Percentiles rank a stretch among this genome's conserved stretches.
These are phyloP conservation scores for Mycosphaerella arachidis DNA, from an alignment of 2,329 filamentous ascomycete species.

Conservation along the genomic window DNA sequence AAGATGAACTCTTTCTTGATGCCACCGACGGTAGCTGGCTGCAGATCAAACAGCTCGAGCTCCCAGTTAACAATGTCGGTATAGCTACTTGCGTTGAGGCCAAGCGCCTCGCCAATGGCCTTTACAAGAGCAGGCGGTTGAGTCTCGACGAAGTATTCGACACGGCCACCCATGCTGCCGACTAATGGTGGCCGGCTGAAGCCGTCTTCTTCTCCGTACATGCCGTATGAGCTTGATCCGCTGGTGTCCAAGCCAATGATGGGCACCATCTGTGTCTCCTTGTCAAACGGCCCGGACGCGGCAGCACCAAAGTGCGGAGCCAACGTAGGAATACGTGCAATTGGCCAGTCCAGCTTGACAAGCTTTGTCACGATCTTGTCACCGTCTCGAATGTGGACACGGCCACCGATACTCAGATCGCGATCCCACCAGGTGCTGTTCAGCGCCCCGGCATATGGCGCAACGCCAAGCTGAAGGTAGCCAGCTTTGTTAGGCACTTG, in stretches of 20 bases:
- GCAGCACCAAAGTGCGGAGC: slow-evolving; percentile 88
- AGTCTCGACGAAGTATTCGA: slow-evolving; percentile 69
- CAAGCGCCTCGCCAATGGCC: slow-evolving; percentile 74
- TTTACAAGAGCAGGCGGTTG: slow-evolving; percentile 83
- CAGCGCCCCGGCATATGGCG: slow-evolving; percentile 83
- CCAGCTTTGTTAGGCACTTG: slow-evolving; percentile 79
- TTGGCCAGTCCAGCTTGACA: slow-evolving; percentile 90
- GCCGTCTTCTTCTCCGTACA: slow-evolving; percentile 15
- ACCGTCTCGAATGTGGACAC: slow-evolving; percentile 67
- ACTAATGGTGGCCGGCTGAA: slow-evolving; percentile 40
- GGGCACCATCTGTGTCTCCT: slow-evolving; percentile 89
- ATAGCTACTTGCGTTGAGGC: slow-evolving; percentile 56
- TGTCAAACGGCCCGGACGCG: slow-evolving; percentile 64
- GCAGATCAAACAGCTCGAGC: slow-evolving; percentile 86
- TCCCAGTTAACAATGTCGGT: slow-evolving; percentile 89
- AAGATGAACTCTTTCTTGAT: slow-evolving; percentile 92
- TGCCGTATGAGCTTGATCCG: slow-evolving; percentile 16
- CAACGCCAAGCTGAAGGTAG: slow-evolving; percentile 83
- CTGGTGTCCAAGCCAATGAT: slow-evolving; percentile 79
- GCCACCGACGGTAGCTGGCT: slow-evolving; percentile 78
- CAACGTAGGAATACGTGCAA: slow-evolving; percentile 85
- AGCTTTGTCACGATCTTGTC: slow-evolving; percentile 76
- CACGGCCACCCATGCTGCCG: slow-evolving; percentile 42
- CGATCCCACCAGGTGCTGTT: slow-evolving; percentile 96
- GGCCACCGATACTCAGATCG: slow-evolving; percentile 83